Percentiles rank a stretch among this genome's conserved stretches.
Conservation (phyloP, 1,284 basidiomycete genomes). For the Trametes versicolor region DNA sequence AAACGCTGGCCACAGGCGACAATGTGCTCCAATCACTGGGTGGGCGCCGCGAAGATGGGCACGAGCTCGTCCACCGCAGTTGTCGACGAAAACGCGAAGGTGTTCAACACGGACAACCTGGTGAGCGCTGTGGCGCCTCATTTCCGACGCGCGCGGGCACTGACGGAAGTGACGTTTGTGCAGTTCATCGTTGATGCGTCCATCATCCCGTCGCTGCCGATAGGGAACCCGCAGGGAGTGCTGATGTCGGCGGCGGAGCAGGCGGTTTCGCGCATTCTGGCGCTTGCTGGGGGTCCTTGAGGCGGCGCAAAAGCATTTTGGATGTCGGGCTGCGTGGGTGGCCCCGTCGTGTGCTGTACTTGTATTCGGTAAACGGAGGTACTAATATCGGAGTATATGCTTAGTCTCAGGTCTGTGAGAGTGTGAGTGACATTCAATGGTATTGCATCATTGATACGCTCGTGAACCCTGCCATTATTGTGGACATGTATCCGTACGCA, state of each 20-base stretch:
- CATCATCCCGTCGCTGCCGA: slow-evolving; percentile 56
- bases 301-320: background rate
- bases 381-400: no score
- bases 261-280: slow-evolving; percentile 61
- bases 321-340: background rate
- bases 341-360: background rate
- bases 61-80: slow-evolving; percentile 50
- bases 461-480: no score
- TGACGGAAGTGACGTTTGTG: slow-evolving; percentile 25
- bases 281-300: slow-evolving; percentile 61
- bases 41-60: slow-evolving; percentile 62
- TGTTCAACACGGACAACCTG: slow-evolving; percentile 66
- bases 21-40: slow-evolving; percentile 69
- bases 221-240: slow-evolving; percentile 62
- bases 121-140: slow-evolving; percentile 42
- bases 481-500: no score
- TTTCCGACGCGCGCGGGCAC: slow-evolving; percentile 4
- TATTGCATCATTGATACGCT: no score
- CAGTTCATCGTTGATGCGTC: slow-evolving; percentile 53
- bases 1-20: slow-evolving; percentile 25
- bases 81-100: slow-evolving; percentile 66
- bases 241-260: slow-evolving; percentile 68
- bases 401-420: no score
- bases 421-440: no score
- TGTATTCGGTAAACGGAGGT: background rate